Evolutionary conservation across 148 eudicot genomes (phyloP).

Genomic region (Drosera capensis): DNA sequence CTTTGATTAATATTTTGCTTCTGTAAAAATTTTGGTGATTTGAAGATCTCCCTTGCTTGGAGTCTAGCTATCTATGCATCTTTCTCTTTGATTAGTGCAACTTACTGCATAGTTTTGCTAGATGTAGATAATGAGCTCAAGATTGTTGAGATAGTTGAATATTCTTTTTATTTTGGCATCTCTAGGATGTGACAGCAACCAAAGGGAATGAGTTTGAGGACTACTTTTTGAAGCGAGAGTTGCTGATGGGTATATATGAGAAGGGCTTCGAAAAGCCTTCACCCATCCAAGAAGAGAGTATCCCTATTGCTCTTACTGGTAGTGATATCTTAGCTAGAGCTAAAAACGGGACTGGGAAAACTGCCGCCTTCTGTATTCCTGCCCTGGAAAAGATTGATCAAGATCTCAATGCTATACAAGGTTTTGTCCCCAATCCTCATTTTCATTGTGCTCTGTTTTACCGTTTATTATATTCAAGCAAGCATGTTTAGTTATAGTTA

Average conservation of each 20-base stretch:
- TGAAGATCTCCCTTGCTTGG: too few species aligned
- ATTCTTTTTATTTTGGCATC: neutral
- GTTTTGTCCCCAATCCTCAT: constrained; percentile 15
- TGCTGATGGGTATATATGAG: constrained; percentile 78
- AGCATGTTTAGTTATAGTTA: too few species aligned
- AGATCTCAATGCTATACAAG: constrained; percentile 81
- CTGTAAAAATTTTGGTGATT: too few species aligned
- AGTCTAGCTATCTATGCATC: too few species aligned
- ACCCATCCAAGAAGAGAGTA: constrained; percentile 82
- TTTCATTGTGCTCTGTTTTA: neutral
- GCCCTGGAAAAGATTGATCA: constrained; percentile 76
- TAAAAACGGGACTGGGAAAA: constrained; percentile 85
- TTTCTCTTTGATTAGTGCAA: too few species aligned
- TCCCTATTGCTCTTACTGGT: constrained; percentile 75
- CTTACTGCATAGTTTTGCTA: neutral
- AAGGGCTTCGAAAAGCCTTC: constrained; percentile 85
- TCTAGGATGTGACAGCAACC: constrained; percentile 84
- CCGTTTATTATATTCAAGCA: constrained; percentile 4
- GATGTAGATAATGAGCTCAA: neutral
- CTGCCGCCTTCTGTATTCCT: constrained; percentile 81
- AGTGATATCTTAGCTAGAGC: constrained; percentile 86
- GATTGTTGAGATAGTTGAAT: neutral
- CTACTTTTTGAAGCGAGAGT: constrained; percentile 71
- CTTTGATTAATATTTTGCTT: too few species aligned
- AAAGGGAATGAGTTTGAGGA: constrained; percentile 94